These are phyloP conservation scores for Schwanniomyces sp. DNA, from an alignment of 805 yeast genomes.

Conservation along the genomic window DNA sequence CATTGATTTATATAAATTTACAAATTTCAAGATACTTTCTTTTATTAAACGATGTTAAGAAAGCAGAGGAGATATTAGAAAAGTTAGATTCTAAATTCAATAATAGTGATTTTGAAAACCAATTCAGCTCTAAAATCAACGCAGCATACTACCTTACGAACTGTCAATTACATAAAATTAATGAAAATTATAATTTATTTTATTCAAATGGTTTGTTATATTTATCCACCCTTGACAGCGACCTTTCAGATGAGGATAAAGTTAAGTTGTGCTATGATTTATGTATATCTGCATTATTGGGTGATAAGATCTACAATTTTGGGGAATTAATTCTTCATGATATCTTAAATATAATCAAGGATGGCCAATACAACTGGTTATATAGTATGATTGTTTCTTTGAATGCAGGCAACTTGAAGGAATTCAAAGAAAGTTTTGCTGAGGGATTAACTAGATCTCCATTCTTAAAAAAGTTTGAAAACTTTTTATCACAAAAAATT, in stretches of 20 bases:
- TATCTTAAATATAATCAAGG: conserved; percentile 53
- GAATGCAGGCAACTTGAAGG: conserved; percentile 73
- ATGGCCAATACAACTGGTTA: conserved; percentile 63
- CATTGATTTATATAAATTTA: conserved; percentile 44
- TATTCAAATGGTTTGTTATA: conserved; percentile 81
- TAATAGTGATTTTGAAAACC: conserved; percentile 19
- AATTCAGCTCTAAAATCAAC: conserved; percentile 54
- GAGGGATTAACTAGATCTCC: conserved; percentile 46
- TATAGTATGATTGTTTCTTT: conserved; percentile 66
- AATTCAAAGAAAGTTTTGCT: conserved; percentile 54
- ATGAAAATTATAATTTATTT: conserved; percentile 76
- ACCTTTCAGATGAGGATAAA: conserved; percentile 35
- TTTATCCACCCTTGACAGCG: conserved; percentile 66
- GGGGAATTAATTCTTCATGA: conserved; percentile 94
- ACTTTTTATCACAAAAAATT: conserved; percentile 83
- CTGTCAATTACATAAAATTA: conserved; percentile 71
- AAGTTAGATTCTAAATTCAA: conserved; percentile 59
- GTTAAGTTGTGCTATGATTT: conserved; percentile 66
- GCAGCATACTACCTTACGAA: conserved; percentile 82
- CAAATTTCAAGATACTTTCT: conserved; percentile 77
- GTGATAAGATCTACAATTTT: conserved; percentile 90
- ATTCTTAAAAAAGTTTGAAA: conserved; percentile 54
- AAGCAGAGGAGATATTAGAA: conserved; percentile 70
- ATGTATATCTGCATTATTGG: conserved; percentile 82
- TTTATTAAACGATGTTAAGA: conserved; percentile 48